phyloP scores from a whole-genome alignment of 2,329 filamentous ascomycete genomes.

The Dendryphion nanum region DNA sequence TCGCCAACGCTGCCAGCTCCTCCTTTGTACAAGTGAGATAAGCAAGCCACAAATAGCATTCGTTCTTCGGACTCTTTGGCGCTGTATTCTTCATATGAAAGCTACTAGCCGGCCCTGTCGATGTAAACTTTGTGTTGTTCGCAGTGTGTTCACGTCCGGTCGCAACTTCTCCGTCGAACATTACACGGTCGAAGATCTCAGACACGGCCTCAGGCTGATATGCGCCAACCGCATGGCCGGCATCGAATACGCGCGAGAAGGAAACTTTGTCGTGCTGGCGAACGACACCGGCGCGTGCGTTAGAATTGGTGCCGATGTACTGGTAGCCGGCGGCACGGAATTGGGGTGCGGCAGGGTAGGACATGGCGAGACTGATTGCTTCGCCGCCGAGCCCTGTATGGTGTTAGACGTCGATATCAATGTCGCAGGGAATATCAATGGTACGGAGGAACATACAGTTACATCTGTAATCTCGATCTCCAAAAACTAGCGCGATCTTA shows the following conservation, averaged over 20 bases:
- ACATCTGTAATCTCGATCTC: slow-evolving; percentile 47
- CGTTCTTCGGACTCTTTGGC: too few relatives aligned
- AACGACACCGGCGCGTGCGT: slow-evolving; percentile 45
- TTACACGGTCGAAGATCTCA: slow-evolving; percentile 49
- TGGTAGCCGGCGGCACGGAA: slow-evolving; percentile 69
- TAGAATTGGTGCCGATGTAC: slow-evolving; percentile 38
- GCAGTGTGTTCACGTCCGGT: too few relatives aligned
- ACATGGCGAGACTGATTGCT: slow-evolving; percentile 56
- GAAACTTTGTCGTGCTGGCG: slow-evolving; percentile 37
- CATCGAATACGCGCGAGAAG: slow-evolving; percentile 39
- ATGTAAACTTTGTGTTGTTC: too few relatives aligned
- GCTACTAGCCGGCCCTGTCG: too few relatives aligned
- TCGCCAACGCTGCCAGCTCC: too few relatives aligned
- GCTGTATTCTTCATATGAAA: too few relatives aligned
- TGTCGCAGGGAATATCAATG: too few relatives aligned
- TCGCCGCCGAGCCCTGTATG: slow-evolving; percentile 35
- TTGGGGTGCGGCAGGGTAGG: slow-evolving; percentile 47
- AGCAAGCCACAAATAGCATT: too few relatives aligned
- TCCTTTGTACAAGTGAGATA: too few relatives aligned
- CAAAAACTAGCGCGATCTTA: slow-evolving; percentile 18
- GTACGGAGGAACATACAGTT: slow-evolving; percentile 39
- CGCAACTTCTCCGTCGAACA: too few relatives aligned
- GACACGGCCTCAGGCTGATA: slow-evolving; percentile 50
- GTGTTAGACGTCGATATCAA: slow-evolving; percentile 1
- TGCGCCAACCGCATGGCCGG: slow-evolving; percentile 41